A percentile compares a stretch with the other conserved stretches of the same genome.
phyloP scores from a whole-genome alignment of 805 yeast genomes.

The Kodamaea kaohsiungensis region DNA sequence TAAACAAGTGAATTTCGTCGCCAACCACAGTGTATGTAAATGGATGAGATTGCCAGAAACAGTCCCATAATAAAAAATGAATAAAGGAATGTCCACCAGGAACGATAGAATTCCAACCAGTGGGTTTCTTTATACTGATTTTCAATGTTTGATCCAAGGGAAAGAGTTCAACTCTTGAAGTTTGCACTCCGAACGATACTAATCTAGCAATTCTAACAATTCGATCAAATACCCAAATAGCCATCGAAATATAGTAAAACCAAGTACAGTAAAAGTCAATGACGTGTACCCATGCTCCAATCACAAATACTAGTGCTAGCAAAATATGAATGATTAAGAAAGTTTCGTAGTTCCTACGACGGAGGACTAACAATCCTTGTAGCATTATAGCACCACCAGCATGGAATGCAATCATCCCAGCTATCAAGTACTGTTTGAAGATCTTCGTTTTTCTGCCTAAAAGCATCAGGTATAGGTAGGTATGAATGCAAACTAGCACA shows the following conservation, averaged over 20 bases:
- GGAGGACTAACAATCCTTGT: conserved; percentile 20
- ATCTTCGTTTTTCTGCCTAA: not conserved
- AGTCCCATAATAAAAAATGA: conserved; percentile 24
- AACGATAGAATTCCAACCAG: conserved; percentile 21
- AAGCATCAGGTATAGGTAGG: conserved; percentile 5
- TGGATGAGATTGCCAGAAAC: conserved; percentile 36
- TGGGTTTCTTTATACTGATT: conserved; percentile 24
- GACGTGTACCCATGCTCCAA: conserved; percentile 21
- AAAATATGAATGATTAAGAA: conserved; percentile 24
- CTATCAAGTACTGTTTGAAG: conserved; percentile 18
- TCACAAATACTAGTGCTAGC: conserved; percentile 21
- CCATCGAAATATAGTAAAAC: conserved; percentile 19
- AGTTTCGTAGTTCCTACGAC: conserved; percentile 24
- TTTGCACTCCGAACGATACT: conserved; percentile 23
- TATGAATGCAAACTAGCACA: conserved; percentile 47
- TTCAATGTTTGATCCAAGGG: conserved; percentile 24
- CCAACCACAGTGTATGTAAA: conserved; percentile 25
- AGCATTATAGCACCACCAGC: conserved; percentile 18
- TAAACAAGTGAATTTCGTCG: conserved; percentile 20
- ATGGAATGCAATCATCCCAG: conserved; percentile 22
- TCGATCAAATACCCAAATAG: conserved; percentile 27
- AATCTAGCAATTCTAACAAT: conserved; percentile 21
- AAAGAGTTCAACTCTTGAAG: conserved; percentile 23
- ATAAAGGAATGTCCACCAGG: conserved; percentile 29
- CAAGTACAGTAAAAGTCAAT: conserved; percentile 12